These are phyloP conservation scores for Setaria italica DNA, from an alignment of 202 grass and related monocot species.

Conservation along the genomic window DNA sequence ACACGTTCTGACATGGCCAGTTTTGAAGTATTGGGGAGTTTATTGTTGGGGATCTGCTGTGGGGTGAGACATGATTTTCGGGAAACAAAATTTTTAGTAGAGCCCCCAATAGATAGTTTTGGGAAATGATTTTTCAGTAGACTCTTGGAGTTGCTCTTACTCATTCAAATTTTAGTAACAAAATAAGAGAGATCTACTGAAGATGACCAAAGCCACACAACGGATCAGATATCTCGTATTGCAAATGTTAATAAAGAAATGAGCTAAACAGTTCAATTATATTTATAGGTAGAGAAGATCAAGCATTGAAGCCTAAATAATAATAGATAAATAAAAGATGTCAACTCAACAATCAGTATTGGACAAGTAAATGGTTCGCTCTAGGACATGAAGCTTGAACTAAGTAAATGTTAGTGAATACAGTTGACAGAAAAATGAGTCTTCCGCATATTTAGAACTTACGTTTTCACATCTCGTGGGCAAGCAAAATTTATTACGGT, in stretches of 20 bases:
- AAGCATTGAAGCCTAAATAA: neutral
- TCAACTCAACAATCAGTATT: neutral
- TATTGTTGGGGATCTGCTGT: too few relatives aligned
- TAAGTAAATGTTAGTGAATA: constrained; percentile 31
- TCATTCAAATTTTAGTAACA: neutral
- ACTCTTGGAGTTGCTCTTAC: neutral
- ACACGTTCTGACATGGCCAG: too few relatives aligned
- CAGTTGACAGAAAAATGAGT: neutral
- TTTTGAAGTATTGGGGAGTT: too few relatives aligned
- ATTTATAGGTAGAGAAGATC: neutral
- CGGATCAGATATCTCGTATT: neutral
- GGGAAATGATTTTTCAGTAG: too few relatives aligned
- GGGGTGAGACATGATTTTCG: too few relatives aligned
- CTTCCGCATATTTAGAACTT: constrained; percentile 28
- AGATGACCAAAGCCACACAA: neutral
- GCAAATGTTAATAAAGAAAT: neutral
- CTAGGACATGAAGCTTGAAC: constrained; percentile 21
- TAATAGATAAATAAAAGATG: neutral
- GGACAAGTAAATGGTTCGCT: neutral
- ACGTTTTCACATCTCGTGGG: constrained; percentile 89
- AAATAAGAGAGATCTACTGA: constrained; percentile 17
- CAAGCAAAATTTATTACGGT: constrained; percentile 97
- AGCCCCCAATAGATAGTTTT: too few relatives aligned
- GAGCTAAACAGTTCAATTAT: neutral
- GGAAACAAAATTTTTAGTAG: too few relatives aligned